Base-by-base conservation (phyloP, 2,329 filamentous ascomycete species). In the Aspergillus niger region DNA sequence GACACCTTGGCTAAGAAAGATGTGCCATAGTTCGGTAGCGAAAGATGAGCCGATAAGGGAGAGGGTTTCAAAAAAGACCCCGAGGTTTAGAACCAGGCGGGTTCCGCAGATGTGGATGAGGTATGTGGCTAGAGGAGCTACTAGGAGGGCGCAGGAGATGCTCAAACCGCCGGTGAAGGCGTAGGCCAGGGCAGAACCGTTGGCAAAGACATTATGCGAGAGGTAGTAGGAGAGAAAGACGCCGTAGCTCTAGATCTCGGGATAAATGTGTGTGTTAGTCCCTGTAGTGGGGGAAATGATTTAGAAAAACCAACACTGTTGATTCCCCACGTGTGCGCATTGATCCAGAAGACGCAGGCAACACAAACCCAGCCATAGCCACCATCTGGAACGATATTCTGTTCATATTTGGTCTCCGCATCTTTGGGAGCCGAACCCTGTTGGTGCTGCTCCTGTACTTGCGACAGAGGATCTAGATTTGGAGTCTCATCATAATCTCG, bases 281-380 rank as follows among this genome's bases (percentile, higher is more conserved):
- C 2, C 2, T 44, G 20, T 6, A 7, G 17, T 10, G 13, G 17
- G 22, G 15, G 26, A 28, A 32, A 36, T 30, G 22, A 22, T 11
- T 5, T 8, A 4, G 48, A 44, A 41, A 53, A 20, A 67, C 82
- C 59, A 65, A 86, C 83, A 58, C 84, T 86, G 72, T 91, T 92
- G 62, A 92, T 77, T 7, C 89, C 89, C 89, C 89, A 92, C 1
- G 89, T 91, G 70, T 91, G 89, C 7, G 82, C 85, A 70, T 90
- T 90, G 59, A 90, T 82, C 63, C 85, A 73, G 54, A 83, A 81
- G 63, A 82, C 78, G 41, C 79, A 81, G 2, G 78, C 68, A n/a
- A 85, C 82, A 57, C 86, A 85, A 22, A 86, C 80, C 85, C 85
- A 88, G 61, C 85, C 85, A 75, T 86, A 87, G 22, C 85, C 85